Conservation (phyloP, 176 grass and related monocot genomes). For the Eremochloa ophiuroides region DNA sequence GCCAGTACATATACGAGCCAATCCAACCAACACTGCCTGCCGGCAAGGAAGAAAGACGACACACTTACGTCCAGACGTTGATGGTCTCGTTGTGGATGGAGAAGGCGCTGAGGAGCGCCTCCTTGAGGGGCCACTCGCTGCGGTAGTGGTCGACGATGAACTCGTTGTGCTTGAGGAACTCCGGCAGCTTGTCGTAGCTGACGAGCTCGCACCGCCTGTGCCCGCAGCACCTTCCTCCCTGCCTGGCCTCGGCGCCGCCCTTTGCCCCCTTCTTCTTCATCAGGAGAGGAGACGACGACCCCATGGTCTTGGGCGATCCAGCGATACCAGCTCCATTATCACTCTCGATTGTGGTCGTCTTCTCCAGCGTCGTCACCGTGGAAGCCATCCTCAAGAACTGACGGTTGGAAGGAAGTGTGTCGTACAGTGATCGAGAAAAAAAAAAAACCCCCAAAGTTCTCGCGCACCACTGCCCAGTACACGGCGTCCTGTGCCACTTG, state of each 20-base stretch:
- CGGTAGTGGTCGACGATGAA: conserved; percentile 71
- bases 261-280: not conserved
- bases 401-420: too few relatives aligned
- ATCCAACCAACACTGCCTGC: not conserved
- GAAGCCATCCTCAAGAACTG: not conserved
- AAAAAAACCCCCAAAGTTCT: too few relatives aligned
- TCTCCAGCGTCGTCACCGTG: conserved; percentile 50
- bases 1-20: not conserved
- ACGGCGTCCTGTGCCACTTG: not conserved
- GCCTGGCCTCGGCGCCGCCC: not conserved
- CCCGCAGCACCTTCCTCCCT: conserved; percentile 34
- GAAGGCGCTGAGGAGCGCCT: conserved; percentile 63
- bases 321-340: not conserved
- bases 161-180: conserved; percentile 77
- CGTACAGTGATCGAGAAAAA: too few relatives aligned
- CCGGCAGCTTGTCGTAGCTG: conserved; percentile 55
- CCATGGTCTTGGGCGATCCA: not conserved
- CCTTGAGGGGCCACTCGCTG: conserved; percentile 69
- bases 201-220: conserved; percentile 35
- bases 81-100: conserved; percentile 76
- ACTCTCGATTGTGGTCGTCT: conserved; percentile 25
- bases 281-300: conserved; percentile 18
- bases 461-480: too few relatives aligned
- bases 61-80: conserved; percentile 73
- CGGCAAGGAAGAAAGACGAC: too few relatives aligned